Base-by-base conservation (phyloP, 2,329 filamentous ascomycete species). In the Epicoccum sorghinum region DNA sequence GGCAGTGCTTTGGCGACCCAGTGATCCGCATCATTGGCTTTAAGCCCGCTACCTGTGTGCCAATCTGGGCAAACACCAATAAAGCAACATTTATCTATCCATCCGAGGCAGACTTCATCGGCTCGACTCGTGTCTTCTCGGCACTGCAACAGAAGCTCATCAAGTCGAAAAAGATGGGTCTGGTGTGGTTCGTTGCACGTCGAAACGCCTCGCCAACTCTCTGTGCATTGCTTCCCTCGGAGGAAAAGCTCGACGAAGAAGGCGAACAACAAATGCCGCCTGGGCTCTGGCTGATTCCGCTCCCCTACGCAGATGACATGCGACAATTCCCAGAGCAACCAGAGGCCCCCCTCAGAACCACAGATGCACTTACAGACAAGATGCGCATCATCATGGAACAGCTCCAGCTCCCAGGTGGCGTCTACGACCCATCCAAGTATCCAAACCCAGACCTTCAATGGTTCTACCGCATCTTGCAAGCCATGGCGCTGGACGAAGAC, bases 381-480 rank as follows among this genome's bases (percentile, higher is more conserved):
- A 97, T 97, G 93, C 84, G 90, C 42, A 83, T 83, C 5, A 84
- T 97, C 4, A 80, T 97, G 2, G 89, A 95, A 70, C 91, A 96
- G 62, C 79, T 97, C 0, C 91, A 96, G 70, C 84, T 99, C 7
- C 95, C 95, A 0, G 93, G 90, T 67, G 92, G 84, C 5, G 81
- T 84, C 29, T 99, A 96, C 69, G 89, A 96, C 62, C 93, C 93
- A 1, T 79, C 81, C 1, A 95, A 89, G 68, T 98, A 97, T 67
- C 91, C 95, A 0, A 99, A 99, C 58, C 92, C 93, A 69, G 84
- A 90, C 7, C 80, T 99, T 23, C 95, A 99, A 76, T 99, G 93
- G 93, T 95, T 98, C 77, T 99, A 98, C 79, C 88, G 86, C 58
- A 96, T 99, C 40, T 79, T 99, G 0, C 95, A 99, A 75, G 89